Evolutionary conservation across 352 stramenopile species (phyloP).

Genomic region (Peronospora farinosa): DNA sequence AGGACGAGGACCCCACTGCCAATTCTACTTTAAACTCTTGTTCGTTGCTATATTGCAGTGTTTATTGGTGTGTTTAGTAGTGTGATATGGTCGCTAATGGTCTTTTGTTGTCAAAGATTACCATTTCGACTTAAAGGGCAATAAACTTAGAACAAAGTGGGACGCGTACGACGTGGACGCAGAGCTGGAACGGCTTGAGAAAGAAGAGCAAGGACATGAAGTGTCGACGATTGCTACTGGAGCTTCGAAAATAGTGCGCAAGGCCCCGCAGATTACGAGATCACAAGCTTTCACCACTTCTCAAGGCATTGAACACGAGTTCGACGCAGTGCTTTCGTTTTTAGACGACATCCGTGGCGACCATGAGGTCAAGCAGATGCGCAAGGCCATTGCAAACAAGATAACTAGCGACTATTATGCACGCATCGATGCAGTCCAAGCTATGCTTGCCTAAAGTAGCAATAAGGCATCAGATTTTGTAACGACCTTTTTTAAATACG

Average conservation of each 20-base stretch:
- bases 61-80: background rate
- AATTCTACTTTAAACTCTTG: slow-evolving; percentile 64
- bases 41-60: slow-evolving; percentile 14
- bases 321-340: slow-evolving; percentile 72
- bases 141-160: slow-evolving; percentile 86
- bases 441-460: slow-evolving; percentile 17
- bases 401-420: slow-evolving; percentile 63
- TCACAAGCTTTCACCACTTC: slow-evolving; percentile 39
- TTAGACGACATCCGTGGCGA: slow-evolving; percentile 65
- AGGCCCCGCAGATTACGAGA: slow-evolving; percentile 26
- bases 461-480: background rate
- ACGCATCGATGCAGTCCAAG: slow-evolving; percentile 58
- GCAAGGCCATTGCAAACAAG: slow-evolving; percentile 60
- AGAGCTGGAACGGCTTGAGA: slow-evolving; percentile 62
- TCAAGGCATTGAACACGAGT: slow-evolving; percentile 63
- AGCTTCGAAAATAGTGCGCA: slow-evolving; percentile 4
- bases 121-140: slow-evolving; percentile 78
- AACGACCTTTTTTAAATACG: background rate
- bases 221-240: background rate
- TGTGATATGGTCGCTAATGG: slow-evolving; percentile 5
- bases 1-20: slow-evolving; percentile 17
- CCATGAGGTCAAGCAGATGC: slow-evolving; percentile 54
- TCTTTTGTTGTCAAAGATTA: slow-evolving; percentile 45
- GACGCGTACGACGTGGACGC: slow-evolving; percentile 76
- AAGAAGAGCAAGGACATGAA: slow-evolving; percentile 34